These are phyloP conservation scores for Umbellularia californica DNA, from an alignment of 164 flowering plant genomes.

Conservation along the genomic window DNA sequence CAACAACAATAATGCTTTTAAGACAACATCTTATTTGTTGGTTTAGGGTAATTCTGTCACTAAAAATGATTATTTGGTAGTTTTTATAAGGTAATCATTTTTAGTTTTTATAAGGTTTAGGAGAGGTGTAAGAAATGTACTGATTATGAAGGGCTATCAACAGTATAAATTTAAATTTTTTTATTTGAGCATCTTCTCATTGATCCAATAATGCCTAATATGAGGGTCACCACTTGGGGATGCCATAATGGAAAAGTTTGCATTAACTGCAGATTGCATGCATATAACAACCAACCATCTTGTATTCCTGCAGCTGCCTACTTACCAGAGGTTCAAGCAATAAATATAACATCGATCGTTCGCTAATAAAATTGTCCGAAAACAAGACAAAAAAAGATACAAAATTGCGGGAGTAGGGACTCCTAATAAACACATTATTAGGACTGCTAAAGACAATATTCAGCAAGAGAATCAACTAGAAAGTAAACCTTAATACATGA, in stretches of 20 bases:
- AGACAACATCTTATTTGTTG: too few relatives aligned
- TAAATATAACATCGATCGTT: neutral
- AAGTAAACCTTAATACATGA: neutral
- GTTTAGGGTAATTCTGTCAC: too few relatives aligned
- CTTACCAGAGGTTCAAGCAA: neutral
- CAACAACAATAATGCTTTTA: too few relatives aligned
- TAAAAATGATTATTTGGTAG: too few relatives aligned
- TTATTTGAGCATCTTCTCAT: neutral
- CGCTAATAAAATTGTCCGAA: neutral
- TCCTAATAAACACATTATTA: neutral
- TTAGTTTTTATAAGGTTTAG: too few relatives aligned
- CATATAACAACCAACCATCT: neutral
- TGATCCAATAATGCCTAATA: neutral
- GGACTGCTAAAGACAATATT: neutral
- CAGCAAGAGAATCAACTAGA: neutral
- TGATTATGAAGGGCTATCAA: too few relatives aligned
- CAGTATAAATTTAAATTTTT: too few relatives aligned
- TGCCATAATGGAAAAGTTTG: neutral
- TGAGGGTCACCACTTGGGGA: neutral
- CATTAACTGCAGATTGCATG: neutral
- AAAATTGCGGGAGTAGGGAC: neutral
- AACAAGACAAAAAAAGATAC: neutral
- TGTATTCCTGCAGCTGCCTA: neutral
- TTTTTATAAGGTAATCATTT: too few relatives aligned
- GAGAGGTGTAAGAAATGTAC: too few relatives aligned